These are phyloP conservation scores for Agaricales sp. DNA, from an alignment of 1,284 basidiomycete genomes.

Conservation along the genomic window DNA sequence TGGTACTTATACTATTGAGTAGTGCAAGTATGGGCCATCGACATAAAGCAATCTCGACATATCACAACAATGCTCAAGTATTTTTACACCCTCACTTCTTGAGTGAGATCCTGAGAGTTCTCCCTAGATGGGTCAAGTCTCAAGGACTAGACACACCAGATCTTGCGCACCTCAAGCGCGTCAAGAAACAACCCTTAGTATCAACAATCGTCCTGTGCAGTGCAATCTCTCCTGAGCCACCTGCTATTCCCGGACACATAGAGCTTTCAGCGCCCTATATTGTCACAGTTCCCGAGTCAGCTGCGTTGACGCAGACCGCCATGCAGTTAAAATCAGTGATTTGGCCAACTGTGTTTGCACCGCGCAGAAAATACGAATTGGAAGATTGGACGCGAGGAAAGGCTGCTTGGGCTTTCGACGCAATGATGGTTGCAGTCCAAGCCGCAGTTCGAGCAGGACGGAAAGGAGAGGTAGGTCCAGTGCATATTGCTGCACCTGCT, in stretches of 20 bases:
- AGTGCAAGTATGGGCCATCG: slow-evolving; percentile 79
- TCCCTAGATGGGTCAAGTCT: slow-evolving; percentile 52
- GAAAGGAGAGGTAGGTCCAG: slow-evolving; percentile 47
- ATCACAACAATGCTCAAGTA: slow-evolving; percentile 61
- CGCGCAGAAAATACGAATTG: slow-evolving; percentile 57
- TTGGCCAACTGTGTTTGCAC: slow-evolving; percentile 80
- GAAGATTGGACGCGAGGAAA: slow-evolving; percentile 60
- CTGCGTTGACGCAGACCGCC: slow-evolving; percentile 65
- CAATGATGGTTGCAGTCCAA: slow-evolving; percentile 41
- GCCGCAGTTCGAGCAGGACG: slow-evolving; percentile 38
- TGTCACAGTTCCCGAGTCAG: slow-evolving; percentile 54
- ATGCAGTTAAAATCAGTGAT: slow-evolving; percentile 54
- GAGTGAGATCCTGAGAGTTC: neutral
- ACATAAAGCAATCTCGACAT: slow-evolving; percentile 59
- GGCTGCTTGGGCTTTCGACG: slow-evolving; percentile 65
- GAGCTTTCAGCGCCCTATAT: slow-evolving; percentile 39
- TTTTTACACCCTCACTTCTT: slow-evolving; percentile 12
- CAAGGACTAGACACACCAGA: slow-evolving; percentile 47
- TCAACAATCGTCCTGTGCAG: slow-evolving; percentile 43
- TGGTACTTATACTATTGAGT: slow-evolving; percentile 5
- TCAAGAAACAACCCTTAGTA: slow-evolving; percentile 42
- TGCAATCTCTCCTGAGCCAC: slow-evolving; percentile 19
- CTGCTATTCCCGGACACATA: slow-evolving; percentile 23
- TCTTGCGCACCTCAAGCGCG: slow-evolving; percentile 72
- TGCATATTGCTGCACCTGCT: neutral